phyloP scores from a whole-genome alignment of 2,329 filamentous ascomycete species.

The Cladosporium sp. region DNA sequence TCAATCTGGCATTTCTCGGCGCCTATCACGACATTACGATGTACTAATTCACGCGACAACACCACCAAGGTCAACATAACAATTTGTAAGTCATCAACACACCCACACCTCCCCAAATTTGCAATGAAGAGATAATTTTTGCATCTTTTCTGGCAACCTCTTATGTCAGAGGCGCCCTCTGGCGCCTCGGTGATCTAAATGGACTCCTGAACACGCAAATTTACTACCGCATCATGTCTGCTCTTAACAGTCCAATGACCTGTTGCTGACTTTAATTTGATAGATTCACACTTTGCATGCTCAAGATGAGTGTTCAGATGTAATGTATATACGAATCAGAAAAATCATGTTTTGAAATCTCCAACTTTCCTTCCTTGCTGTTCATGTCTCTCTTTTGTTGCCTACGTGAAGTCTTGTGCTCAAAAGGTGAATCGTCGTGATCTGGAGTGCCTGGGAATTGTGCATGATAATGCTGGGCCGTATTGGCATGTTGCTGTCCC shows the following conservation, averaged over 20 bases:
- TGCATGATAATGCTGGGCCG: neutral
- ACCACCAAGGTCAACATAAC: neutral
- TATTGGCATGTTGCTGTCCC: too few species aligned
- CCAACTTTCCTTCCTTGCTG: too few species aligned
- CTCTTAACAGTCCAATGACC: neutral
- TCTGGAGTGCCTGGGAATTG: neutral
- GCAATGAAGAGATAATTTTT: conserved; percentile 14
- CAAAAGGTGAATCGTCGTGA: neutral
- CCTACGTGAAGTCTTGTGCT: too few species aligned
- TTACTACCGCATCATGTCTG: neutral
- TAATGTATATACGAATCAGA: neutral
- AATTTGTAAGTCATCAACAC: conserved; percentile 8
- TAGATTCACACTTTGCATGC: too few species aligned
- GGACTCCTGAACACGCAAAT: conserved; percentile 67
- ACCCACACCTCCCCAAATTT: neutral
- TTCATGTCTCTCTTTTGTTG: too few species aligned
- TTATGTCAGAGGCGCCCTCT: conserved; percentile 69
- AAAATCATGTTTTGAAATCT: neutral
- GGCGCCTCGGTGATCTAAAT: conserved; percentile 70
- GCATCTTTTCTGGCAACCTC: conserved; percentile 85
- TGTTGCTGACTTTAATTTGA: conserved; percentile 1
- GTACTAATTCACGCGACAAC: neutral
- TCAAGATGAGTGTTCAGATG: too few species aligned
- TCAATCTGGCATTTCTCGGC: too few species aligned
- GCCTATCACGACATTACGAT: too few species aligned